Conservation (phyloP, 805 yeast genomes). For the Isabelozyma rhagii region DNA sequence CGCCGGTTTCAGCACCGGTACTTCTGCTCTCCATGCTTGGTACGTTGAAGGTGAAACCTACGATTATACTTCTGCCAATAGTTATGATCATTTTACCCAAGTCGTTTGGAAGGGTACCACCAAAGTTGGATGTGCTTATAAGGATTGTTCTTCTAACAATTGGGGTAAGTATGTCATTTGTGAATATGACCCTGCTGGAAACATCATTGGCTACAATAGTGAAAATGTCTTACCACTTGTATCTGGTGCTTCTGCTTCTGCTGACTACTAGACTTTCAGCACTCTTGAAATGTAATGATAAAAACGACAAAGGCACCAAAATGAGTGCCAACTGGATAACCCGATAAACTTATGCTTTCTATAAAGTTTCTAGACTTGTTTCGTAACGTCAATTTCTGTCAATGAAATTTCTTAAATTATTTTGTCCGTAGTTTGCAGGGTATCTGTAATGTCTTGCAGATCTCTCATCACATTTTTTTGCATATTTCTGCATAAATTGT, state of each 20-base stretch:
- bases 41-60: conserved; percentile 29
- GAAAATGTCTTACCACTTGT: conserved; percentile 23
- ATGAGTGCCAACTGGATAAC: too few relatives aligned
- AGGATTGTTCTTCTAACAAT: conserved; percentile 24
- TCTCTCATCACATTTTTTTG: not conserved
- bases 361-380: too few relatives aligned
- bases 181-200: conserved; percentile 34
- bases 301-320: too few relatives aligned
- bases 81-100: conserved; percentile 30
- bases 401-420: too few relatives aligned
- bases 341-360: too few relatives aligned
- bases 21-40: conserved; percentile 33
- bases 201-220: conserved; percentile 25
- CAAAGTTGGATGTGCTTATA: conserved; percentile 29
- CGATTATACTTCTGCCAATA: conserved; percentile 19
- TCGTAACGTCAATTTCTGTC: too few relatives aligned
- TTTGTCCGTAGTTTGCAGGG: too few relatives aligned
- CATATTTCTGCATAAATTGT: not conserved
- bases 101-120: conserved; percentile 29
- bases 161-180: conserved; percentile 34
- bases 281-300: too few relatives aligned
- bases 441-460: too few relatives aligned
- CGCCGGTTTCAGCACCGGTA: conserved; percentile 27
- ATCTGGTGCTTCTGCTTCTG: not conserved
- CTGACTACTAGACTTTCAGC: not conserved